Evolutionary conservation across 2,329 filamentous ascomycete genomes (phyloP).

Genomic region (Arthrobotrys conoides): DNA sequence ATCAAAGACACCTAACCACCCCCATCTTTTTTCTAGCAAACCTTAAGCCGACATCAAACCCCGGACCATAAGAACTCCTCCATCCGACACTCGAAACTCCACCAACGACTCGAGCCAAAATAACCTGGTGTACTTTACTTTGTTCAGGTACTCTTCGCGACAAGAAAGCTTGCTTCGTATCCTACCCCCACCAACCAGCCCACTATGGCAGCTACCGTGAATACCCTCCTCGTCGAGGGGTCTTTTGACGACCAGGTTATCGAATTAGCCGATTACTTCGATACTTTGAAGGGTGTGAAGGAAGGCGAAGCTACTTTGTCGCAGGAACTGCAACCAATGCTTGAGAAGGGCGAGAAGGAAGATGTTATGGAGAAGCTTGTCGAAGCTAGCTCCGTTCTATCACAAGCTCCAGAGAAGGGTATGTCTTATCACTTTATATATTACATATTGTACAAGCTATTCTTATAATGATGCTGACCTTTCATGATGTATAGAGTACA

Average conservation of each 20-base stretch:
- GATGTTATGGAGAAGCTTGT: slow-evolving; percentile 92
- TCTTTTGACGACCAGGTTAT: slow-evolving; percentile 80
- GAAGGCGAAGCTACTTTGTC: slow-evolving; percentile 72
- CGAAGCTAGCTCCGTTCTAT: slow-evolving; percentile 81
- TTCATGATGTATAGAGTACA: slow-evolving; percentile 77
- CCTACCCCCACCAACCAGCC: slow-evolving; percentile 39
- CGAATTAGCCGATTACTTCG: slow-evolving; percentile 95
- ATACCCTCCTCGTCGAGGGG: slow-evolving; percentile 82
- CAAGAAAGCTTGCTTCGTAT: not conserved
- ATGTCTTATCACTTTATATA: slow-evolving; percentile 11
- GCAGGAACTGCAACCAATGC: slow-evolving; percentile 78
- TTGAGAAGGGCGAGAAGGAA: slow-evolving; percentile 81
- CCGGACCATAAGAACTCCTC: not conserved
- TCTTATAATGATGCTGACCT: slow-evolving; percentile 35
- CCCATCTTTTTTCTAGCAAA: slow-evolving; percentile 27
- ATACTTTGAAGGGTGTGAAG: slow-evolving; percentile 81
- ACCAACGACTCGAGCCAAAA: slow-evolving; percentile 17
- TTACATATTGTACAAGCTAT: too few species aligned
- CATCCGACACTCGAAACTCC: slow-evolving; percentile 8
- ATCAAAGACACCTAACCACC: slow-evolving; percentile 24
- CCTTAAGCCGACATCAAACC: slow-evolving; percentile 33
- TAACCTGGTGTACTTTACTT: not conserved
- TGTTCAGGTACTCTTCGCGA: not conserved
- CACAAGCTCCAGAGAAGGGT: slow-evolving; percentile 89
- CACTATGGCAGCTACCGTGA: slow-evolving; percentile 65